Percentiles rank a stretch among this genome's conserved stretches.
Evolutionary conservation across 495 filamentous ascomycete genomes (phyloP).

Genomic region (Podospora fimiseda): DNA sequence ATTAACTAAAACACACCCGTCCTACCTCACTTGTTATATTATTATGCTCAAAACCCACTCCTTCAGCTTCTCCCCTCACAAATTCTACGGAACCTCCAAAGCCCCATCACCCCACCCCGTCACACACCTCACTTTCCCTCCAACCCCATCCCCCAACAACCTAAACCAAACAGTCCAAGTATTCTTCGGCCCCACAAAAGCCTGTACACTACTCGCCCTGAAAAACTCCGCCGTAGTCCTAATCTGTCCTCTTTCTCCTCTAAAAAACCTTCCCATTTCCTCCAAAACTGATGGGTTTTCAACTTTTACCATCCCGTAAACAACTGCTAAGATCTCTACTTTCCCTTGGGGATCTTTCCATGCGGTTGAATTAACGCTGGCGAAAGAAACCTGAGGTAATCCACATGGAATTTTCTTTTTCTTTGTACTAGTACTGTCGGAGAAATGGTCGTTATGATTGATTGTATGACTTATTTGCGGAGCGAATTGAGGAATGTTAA

Average conservation of each 20-base stretch:
- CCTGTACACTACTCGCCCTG: not conserved
- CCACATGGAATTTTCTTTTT: not conserved
- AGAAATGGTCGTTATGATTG: not conserved
- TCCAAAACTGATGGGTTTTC: constrained; percentile 2
- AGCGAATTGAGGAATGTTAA: not conserved
- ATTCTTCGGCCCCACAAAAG: not conserved
- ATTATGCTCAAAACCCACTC: too few relatives aligned
- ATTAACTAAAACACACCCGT: too few relatives aligned
- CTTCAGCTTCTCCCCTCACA: too few relatives aligned
- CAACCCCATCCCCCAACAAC: not conserved
- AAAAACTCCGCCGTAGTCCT: constrained; percentile 2
- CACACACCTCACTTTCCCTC: not conserved
- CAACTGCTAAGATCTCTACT: constrained; percentile 2
- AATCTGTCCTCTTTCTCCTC: not conserved
- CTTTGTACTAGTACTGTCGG: not conserved
- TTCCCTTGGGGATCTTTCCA: not conserved
- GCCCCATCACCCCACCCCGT: not conserved
- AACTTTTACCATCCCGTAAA: not conserved
- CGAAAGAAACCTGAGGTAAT: not conserved
- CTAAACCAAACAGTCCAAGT: constrained; percentile 3
- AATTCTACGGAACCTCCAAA: constrained; percentile 2
- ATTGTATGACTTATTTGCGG: not conserved
- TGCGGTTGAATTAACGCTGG: not conserved
- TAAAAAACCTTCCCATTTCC: constrained; percentile 1
- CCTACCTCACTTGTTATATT: too few relatives aligned